Conservation (phyloP, 1,139 yeast genomes). For the Casaregolazyma lundiana region DNA sequence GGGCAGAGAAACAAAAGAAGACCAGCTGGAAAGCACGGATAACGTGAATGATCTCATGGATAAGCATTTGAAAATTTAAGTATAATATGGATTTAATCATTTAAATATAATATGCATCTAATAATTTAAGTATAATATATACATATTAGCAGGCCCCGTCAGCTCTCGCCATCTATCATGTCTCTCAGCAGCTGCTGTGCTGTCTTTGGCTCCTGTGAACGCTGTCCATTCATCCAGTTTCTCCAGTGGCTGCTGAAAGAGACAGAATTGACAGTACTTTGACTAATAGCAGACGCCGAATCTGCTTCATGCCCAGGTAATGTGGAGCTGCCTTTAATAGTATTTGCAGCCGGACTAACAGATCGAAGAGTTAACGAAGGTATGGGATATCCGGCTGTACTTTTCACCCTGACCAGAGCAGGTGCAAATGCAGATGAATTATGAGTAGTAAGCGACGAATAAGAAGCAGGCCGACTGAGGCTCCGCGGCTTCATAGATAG, state of each 20-base stretch:
- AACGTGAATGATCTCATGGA: too few relatives aligned
- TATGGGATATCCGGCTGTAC: slow-evolving; percentile 3
- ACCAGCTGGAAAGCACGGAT: too few relatives aligned
- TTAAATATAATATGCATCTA: background rate
- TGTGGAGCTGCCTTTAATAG: background rate
- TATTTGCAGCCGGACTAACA: background rate
- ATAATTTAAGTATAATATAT: background rate
- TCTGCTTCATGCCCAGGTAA: slow-evolving; percentile 6
- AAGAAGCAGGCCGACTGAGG: slow-evolving; percentile 1
- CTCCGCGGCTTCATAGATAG: background rate
- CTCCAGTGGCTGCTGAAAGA: slow-evolving; percentile 1
- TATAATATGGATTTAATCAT: background rate
- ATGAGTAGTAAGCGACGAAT: slow-evolving; percentile 5
- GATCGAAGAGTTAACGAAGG: slow-evolving; percentile 7
- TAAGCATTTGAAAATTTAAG: background rate
- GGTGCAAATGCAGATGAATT: slow-evolving; percentile 5
- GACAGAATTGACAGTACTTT: slow-evolving; percentile 2
- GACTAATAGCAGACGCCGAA: slow-evolving; percentile 8
- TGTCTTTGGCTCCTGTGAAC: background rate
- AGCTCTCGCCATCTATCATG: background rate
- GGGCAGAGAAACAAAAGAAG: background rate
- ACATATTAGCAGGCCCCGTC: background rate
- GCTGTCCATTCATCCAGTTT: background rate
- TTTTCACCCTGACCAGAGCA: slow-evolving; percentile 1
- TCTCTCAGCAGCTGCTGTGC: slow-evolving; percentile 6